Percentiles rank a stretch among this genome's conserved stretches.
Evolutionary conservation across 2,329 filamentous ascomycete species (phyloP).

Genomic region (Hymenoscyphus fructigenus): DNA sequence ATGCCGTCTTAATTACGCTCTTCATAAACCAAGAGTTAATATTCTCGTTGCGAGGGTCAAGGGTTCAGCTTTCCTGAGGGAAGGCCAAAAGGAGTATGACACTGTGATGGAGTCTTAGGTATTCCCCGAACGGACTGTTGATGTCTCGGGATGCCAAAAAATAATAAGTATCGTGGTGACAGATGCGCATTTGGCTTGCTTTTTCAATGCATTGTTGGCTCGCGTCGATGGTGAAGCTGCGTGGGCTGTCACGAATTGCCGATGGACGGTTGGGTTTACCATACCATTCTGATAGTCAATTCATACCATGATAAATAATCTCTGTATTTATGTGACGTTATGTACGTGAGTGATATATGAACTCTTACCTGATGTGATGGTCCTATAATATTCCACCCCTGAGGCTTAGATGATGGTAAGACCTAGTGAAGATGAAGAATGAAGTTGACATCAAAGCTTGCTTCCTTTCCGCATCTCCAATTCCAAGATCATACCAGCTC

Average conservation of each 20-base stretch:
- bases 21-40: conserved; percentile 16
- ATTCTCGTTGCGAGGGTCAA: conserved; percentile 9
- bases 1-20: conserved; percentile 42
- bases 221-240: not conserved
- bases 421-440: not conserved
- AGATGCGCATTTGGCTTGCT: not conserved
- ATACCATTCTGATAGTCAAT: conserved; percentile 13
- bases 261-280: conserved; percentile 3
- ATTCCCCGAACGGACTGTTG: not conserved
- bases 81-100: not conserved
- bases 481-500: conserved; percentile 29
- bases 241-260: conserved; percentile 5
- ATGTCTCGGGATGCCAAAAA: conserved; percentile 5
- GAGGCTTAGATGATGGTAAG: not conserved
- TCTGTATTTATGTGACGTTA: not conserved
- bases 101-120: not conserved
- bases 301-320: conserved; percentile 14
- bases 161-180: conserved; percentile 13
- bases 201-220: not conserved
- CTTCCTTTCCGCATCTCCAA: conserved; percentile 28
- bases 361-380: not conserved
- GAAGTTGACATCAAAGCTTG: conserved; percentile 8
- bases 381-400: not conserved
- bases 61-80: conserved; percentile 6
- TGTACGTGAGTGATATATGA: not conserved